Evolutionary conservation across 768 basidiomycete species (phyloP), one percentile per base, ranked within the genome.

Genomic region (Xerocomellus chrysenteron): DNA sequence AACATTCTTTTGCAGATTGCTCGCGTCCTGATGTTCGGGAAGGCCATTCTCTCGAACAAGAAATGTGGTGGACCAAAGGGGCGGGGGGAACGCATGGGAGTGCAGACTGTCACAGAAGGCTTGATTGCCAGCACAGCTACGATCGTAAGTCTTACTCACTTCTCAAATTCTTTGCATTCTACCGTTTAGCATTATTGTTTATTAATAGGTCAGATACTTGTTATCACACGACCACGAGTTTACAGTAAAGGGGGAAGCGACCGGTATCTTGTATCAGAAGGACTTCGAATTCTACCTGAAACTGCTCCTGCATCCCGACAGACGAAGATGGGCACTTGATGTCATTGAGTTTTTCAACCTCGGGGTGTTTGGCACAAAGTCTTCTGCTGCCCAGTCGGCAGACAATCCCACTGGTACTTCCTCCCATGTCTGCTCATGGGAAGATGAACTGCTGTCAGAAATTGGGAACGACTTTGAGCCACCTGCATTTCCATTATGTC

Each of bases 281-380:
- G 41, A 55, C 17, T 55, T 49, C 5, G 14, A 43, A 17, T 9
- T 55, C 41, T 49, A 55, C 14, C 4, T 55, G 7, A 30, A 26
- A 28, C 10, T 43, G 0, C 47, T 55, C 9, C 40, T 48, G 13
- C 32, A 49, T 0, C 32, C 40, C 1, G 11, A 49, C 0, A 55
- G 26, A 19, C 3, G 13, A 3, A n/a, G 4, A 19, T 49, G 54
- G 47, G 17, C 32, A 2, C 40, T 48, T 0, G 14, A 43, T 3
- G 33, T 55, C 5, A 55, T 55, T 2, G 14, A 55, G 5, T 49
- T 28, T 47, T 55, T 55, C 16, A 55, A 55, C n/a, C 12, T 11
- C 1, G 41, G 47, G 11, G 14, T 55, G 2, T 55, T 55, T 21
- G n/a, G 41, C 9, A 41, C 37, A 10, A 52, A 44, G 32, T 7